Base-by-base conservation (phyloP, 2,329 filamentous ascomycete species). In the Cordyceps cicadae region DNA sequence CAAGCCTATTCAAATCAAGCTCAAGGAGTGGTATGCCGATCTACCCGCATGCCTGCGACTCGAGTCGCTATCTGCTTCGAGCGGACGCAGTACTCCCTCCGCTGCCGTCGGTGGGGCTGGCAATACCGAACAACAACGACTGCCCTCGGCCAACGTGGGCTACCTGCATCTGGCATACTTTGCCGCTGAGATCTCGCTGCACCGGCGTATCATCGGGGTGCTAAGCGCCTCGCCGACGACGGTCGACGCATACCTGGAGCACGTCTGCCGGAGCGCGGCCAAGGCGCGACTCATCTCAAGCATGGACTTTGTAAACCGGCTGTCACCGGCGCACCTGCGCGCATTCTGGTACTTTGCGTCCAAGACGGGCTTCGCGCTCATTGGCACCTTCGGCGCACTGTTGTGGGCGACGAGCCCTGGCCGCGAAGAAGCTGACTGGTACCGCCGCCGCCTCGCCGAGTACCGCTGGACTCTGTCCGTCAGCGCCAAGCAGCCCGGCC, bases 251-350 rank as follows among this genome's bases (percentile, higher is more conserved):
- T 96, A 97, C 68, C 85, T 96, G 54, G 84, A 92, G 60, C 90
- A 95, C 73, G 96, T 97, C 67, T 96, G 92, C 74, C 91, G 93
- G 58, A 92, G 88, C 61, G 93, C 93, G 4, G 93, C 93, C 58
- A 97, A 97, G 73, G 95, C 93, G 0, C 88, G 93, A 6, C 82
- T 97, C 39, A 96, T 97, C 70, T 95, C 90, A 24, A 92, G 92
- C 64, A 96, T 97, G 89, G 93, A 97, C 72, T 96, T 97, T 74
- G 92, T 96, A 67, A 97, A 97, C 74, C 87, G 93, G 0, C 83
- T 97, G 37, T 91, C 89, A 50, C 90, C 91, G 0, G 85, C 87
- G 41, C 92, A 97, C 68, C 81, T 97, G 34, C 86, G 88, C n/a
- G 84, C 90, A 0, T 97, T 97, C 75, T 97, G 93, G 93, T 92